A percentile compares a stretch with the other conserved stretches of the same genome.
Evolutionary conservation across 1,284 basidiomycete species (phyloP).

Genomic region (Abortiporus biennis): DNA sequence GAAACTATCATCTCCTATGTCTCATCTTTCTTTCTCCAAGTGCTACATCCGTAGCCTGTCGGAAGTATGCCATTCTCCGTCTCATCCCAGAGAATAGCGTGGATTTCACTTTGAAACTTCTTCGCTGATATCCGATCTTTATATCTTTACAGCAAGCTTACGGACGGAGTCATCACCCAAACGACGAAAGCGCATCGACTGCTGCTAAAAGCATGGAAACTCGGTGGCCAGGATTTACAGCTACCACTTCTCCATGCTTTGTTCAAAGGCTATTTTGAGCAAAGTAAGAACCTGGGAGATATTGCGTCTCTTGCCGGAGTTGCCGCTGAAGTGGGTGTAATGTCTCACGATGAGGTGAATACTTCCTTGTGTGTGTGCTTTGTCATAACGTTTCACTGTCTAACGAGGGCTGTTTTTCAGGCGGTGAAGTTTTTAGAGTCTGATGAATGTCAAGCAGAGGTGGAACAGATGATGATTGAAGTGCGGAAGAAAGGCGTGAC

Average conservation of each 20-base stretch:
- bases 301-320: constrained; percentile 52
- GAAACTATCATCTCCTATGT: not conserved
- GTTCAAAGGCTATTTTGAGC: constrained; percentile 65
- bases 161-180: constrained; percentile 56
- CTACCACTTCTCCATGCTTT: constrained; percentile 48
- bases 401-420: constrained; percentile 19
- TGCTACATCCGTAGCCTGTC: not conserved
- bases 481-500: constrained; percentile 68
- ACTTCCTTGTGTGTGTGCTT: no score
- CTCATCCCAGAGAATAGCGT: no score
- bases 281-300: constrained; percentile 59
- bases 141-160: constrained; percentile 31
- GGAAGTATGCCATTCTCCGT: not conserved
- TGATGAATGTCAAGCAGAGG: constrained; percentile 61
- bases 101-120: not conserved
- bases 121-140: constrained; percentile 1
- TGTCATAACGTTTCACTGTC: constrained; percentile 5
- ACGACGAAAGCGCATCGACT: constrained; percentile 71
- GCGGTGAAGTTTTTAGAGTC: constrained; percentile 55
- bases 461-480: constrained; percentile 60
- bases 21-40: not conserved
- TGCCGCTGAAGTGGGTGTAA: constrained; percentile 53
- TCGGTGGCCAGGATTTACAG: constrained; percentile 64
- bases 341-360: constrained; percentile 57
- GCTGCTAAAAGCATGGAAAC: constrained; percentile 60